These are phyloP conservation scores for Colletotrichum tropicicola DNA, from an alignment of 2,329 filamentous ascomycete genomes.

Conservation along the genomic window DNA sequence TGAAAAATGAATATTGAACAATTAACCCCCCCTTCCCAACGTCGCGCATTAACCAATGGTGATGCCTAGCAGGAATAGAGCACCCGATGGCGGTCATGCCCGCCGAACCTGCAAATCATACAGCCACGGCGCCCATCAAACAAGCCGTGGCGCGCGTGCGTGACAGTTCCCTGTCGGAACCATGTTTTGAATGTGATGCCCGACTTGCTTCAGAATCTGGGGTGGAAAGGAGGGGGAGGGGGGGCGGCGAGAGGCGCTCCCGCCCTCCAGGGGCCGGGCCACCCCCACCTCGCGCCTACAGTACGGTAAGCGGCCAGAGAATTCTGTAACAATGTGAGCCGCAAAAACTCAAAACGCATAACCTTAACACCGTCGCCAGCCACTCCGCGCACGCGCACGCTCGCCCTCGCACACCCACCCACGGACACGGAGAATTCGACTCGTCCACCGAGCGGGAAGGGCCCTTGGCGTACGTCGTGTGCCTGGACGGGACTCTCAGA, in stretches of 20 bases:
- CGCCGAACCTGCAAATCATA: neutral
- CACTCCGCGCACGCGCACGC: neutral
- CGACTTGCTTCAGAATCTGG: neutral
- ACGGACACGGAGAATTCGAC: neutral
- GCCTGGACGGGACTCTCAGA: neutral
- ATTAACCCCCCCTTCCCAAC: neutral
- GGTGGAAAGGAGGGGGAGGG: neutral
- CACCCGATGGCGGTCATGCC: no score
- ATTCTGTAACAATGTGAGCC: conserved; percentile 8
- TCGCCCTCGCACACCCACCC: neutral
- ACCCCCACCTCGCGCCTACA: neutral
- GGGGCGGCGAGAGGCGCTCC: neutral
- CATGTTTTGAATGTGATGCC: conserved; percentile 12
- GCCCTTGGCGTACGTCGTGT: neutral
- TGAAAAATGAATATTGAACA: conserved; percentile 6
- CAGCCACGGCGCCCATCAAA: neutral
- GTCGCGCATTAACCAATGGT: neutral
- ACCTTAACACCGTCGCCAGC: conserved; percentile 3
- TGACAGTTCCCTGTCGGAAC: neutral
- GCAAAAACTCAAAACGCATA: neutral
- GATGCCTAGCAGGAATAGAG: neutral
- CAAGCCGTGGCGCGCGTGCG: neutral
- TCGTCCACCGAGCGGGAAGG: neutral
- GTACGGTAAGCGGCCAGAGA: no score
- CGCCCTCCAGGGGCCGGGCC: neutral